phyloP scores from a whole-genome alignment of 148 eudicot genomes.

The Camellia lanceoleosa region DNA sequence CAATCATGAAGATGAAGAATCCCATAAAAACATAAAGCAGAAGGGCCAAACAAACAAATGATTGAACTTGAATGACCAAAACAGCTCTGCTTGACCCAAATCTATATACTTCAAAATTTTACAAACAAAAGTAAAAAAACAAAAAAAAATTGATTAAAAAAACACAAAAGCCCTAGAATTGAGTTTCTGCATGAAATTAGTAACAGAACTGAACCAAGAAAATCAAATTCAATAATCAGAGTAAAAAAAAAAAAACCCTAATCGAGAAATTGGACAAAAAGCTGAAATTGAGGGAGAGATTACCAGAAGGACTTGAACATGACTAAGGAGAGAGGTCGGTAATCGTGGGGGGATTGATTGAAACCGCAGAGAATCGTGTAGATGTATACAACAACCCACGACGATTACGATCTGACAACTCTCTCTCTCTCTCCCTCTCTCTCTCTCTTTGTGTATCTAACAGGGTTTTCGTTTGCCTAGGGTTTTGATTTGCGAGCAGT shows the following conservation, averaged over 20 bases:
- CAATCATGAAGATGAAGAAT: not conserved
- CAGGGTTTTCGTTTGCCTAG: too few relatives aligned
- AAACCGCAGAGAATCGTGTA: not conserved
- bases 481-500: too few relatives aligned
- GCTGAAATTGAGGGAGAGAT: not conserved
- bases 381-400: not conserved
- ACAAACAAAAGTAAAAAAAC: not conserved
- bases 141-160: not conserved
- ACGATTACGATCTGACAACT: not conserved
- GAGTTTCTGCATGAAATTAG: not conserved
- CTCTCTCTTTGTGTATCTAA: too few relatives aligned
- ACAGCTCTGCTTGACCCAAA: not conserved
- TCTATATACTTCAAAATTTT: not conserved
- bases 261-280: not conserved
- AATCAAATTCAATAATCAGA: not conserved
- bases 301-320: slow-evolving; percentile 27
- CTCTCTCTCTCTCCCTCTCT: not conserved
- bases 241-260: not conserved
- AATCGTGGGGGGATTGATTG: slow-evolving; percentile 3
- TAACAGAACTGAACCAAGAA: not conserved
- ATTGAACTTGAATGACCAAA: not conserved
- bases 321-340: not conserved
- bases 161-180: not conserved
- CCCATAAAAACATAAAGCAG: not conserved
- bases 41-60: not conserved